Base-by-base conservation (phyloP, 192 early-diverging fungal species). In the Gonapodya prolifera region DNA sequence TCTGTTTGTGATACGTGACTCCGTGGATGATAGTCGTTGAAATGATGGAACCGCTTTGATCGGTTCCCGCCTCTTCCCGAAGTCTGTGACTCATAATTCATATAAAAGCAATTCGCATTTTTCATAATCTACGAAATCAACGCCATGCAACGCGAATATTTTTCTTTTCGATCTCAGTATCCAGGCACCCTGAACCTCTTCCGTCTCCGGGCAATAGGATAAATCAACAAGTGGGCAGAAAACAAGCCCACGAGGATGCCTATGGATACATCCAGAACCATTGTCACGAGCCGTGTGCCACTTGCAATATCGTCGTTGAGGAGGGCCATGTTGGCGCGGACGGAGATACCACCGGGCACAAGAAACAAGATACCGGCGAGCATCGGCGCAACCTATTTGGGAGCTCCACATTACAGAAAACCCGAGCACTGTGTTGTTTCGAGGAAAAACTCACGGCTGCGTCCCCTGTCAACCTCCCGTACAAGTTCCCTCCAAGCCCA, bases 401-500 rank as follows among this genome's bases (percentile, higher is more conserved):
- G 23, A 61, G 23, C n/a, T n/a, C n/a, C n/a, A n/a, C n/a, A n/a
- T n/a, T n/a, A n/a, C n/a, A n/a, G n/a, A n/a, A n/a, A n/a, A n/a
- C n/a, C n/a, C n/a, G n/a, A n/a, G n/a, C n/a, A n/a, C n/a, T n/a
- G n/a, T n/a, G n/a, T n/a, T n/a, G n/a, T n/a, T n/a, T n/a, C n/a
- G n/a, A n/a, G n/a, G n/a, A n/a, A n/a, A 81, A 80, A 77, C 81
- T 82, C 16, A 80, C 80, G 30, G 80, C 79, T 1, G 75, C 34
- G 45, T 61, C 45, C 8, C 76, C 71, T 0, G 79, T 80, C 74
- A 78, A 70, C 32, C 77, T 35, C 13, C 80, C 77, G 61, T 83
- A 79, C 18, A 81, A n/a, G 71, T 83, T 80, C 33, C 71, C 45
- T 2, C 75, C 2, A 0, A 79, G 70, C n/a, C 83, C 81, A 33